Evolutionary conservation across 1,139 yeast species (phyloP).

Genomic region (Arxiozyma bovina): DNA sequence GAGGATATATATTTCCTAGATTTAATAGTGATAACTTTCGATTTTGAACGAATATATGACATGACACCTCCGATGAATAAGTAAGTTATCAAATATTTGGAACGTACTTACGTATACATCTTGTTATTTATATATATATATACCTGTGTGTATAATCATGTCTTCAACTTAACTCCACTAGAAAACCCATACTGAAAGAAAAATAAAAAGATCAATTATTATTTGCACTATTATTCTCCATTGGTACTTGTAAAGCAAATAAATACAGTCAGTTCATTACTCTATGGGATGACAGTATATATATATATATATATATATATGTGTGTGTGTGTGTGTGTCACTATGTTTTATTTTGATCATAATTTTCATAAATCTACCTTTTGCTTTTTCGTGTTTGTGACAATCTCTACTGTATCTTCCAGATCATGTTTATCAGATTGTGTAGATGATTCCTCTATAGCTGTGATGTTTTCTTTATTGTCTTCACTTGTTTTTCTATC

Average conservation of each 20-base stretch:
- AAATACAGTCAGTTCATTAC: too few species aligned
- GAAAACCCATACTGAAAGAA: too few species aligned
- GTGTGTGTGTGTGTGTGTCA: too few species aligned
- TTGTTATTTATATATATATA: too few species aligned
- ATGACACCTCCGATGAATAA: not conserved
- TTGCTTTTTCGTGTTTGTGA: not conserved
- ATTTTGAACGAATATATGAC: not conserved
- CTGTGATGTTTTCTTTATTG: not conserved
- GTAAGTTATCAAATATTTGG: not conserved
- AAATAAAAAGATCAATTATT: not conserved
- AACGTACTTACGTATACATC: not conserved
- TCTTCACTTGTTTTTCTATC: slow-evolving; percentile 8
- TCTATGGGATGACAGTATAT: too few species aligned
- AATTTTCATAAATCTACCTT: not conserved
- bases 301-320: too few species aligned
- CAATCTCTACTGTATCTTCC: not conserved
- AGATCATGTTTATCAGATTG: not conserved
- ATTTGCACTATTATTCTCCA: too few species aligned
- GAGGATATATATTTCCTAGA: not conserved
- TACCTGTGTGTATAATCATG: too few species aligned
- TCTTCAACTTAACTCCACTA: too few species aligned
- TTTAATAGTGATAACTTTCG: too few species aligned
- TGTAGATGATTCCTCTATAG: not conserved
- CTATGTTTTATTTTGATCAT: too few species aligned
- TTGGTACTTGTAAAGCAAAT: too few species aligned